A percentile compares a stretch with the other conserved stretches of the same genome.
phyloP scores from a whole-genome alignment of 192 early-diverging fungal genomes.

The Podila epigama region DNA sequence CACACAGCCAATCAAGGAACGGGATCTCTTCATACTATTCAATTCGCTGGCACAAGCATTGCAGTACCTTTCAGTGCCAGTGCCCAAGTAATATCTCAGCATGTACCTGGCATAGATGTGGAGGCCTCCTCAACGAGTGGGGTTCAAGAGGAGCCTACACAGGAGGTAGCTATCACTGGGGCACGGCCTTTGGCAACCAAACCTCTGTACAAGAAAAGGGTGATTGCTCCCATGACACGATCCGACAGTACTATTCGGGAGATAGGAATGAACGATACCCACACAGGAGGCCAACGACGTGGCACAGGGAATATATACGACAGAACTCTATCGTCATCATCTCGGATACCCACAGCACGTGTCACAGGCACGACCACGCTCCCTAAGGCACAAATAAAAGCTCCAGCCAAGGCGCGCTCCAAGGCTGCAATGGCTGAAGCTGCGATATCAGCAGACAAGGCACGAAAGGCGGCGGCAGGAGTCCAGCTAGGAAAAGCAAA shows the following conservation, averaged over 20 bases:
- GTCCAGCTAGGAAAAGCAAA: background rate
- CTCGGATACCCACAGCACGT: background rate
- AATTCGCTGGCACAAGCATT: no score
- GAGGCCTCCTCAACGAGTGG: no score
- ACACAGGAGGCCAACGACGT: background rate
- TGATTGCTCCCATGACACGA: background rate
- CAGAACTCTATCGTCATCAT: background rate
- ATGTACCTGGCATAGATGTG: no score
- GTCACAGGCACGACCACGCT: no score
- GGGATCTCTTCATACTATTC: no score
- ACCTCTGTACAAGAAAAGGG: constrained; percentile 19
- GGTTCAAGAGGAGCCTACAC: no score
- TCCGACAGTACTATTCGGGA: constrained; percentile 17
- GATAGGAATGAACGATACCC: constrained; percentile 3
- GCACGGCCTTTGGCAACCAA: constrained; percentile 18
- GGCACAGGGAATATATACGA: constrained; percentile 25
- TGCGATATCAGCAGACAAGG: background rate
- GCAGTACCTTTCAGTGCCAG: no score
- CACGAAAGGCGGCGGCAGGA: background rate
- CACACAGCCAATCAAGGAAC: no score
- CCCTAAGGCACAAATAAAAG: background rate
- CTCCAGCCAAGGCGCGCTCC: background rate
- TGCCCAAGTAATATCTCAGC: no score
- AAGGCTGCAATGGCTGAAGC: background rate
- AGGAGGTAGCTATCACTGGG: no score